Base-by-base conservation (phyloP, 768 basidiomycete species). In the Lactifluus piperatus region DNA sequence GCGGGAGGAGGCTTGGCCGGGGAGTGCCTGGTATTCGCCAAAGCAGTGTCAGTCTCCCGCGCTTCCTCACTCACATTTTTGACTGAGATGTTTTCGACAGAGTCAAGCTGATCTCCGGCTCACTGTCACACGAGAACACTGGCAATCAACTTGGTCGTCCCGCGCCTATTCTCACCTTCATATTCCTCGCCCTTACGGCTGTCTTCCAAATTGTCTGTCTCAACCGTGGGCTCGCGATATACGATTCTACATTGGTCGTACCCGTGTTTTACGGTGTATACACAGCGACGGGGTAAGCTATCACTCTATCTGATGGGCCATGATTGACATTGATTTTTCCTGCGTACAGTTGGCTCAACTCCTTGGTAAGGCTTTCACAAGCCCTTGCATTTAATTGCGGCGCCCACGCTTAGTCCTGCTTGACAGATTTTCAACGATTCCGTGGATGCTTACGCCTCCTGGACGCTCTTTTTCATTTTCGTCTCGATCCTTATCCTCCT, bases 241-340 rank as follows among this genome's bases (percentile, higher is more conserved):
- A 94, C 65, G 94, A 93, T 67, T 91, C 88, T 18, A 91, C 90
- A 0, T 72, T 97, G 0, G 92, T 97, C 18, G 94, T 97, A 0
- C 94, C 95, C 0, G 86, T 94, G 14, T 97, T 97, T 70, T 97
- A 95, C 68, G 92, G 92, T 10, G 84, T 93, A 10, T 94, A 94
- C 68, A 94, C 91, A 0, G 88, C 87, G 2, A 79, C 81, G 24
- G 90, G 91, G 82, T 89, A 69, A 46, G 79, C 72, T 8, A 5
- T 46, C 6, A 0, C 1, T 36, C 22, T 4, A 20, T 45, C 27
- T 45, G 16, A 47, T 24, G 22, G 27, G 46, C n/a, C n/a, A n/a
- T n/a, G n/a, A 45, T 32, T 24, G 18, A 43, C 3, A 5, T 49
- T 60, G 26, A 51, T 62, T 37, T 27, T 49, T 18, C 27, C n/a